Conservation (phyloP, 2,329 filamentous ascomycete species). For the Claviceps sp. region DNA sequence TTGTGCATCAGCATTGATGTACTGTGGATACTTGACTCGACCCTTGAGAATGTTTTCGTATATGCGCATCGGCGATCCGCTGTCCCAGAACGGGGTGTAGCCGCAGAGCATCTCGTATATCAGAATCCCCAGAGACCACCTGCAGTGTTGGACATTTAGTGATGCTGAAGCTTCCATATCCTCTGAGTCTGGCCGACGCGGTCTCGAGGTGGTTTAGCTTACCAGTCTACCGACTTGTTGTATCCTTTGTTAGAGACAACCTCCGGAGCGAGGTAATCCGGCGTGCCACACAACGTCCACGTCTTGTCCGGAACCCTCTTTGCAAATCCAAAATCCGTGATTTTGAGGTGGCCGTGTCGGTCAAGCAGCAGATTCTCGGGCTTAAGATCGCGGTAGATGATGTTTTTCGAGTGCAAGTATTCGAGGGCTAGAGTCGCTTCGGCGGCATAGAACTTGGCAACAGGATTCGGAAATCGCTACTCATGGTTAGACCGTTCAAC, state of each 20-base stretch:
- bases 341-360: conserved; percentile 87
- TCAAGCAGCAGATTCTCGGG: conserved; percentile 88
- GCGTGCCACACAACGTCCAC: conserved; percentile 95
- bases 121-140: conserved; percentile 96
- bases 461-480: conserved; percentile 93
- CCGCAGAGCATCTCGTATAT: conserved; percentile 99
- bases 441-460: conserved; percentile 97
- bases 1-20: conserved; percentile 88
- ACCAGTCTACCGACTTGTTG: conserved; percentile 99
- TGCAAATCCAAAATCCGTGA: conserved; percentile 96
- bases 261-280: conserved; percentile 93
- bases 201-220: conserved; percentile 24
- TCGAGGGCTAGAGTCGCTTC: conserved; percentile 93
- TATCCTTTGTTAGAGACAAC: conserved; percentile 99
- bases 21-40: conserved; percentile 90
- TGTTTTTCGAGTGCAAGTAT: conserved; percentile 86
- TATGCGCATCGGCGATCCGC: conserved; percentile 95
- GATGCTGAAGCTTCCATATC: not conserved
- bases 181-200: not conserved
- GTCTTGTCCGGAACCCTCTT: conserved; percentile 98
- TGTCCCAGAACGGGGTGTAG: conserved; percentile 98
- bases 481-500: not conserved
- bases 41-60: conserved; percentile 98
- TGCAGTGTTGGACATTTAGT: conserved; percentile 21
- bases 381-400: conserved; percentile 96